phyloP scores from a whole-genome alignment of 345 rosid species.

The Fremontodendron californicum region DNA sequence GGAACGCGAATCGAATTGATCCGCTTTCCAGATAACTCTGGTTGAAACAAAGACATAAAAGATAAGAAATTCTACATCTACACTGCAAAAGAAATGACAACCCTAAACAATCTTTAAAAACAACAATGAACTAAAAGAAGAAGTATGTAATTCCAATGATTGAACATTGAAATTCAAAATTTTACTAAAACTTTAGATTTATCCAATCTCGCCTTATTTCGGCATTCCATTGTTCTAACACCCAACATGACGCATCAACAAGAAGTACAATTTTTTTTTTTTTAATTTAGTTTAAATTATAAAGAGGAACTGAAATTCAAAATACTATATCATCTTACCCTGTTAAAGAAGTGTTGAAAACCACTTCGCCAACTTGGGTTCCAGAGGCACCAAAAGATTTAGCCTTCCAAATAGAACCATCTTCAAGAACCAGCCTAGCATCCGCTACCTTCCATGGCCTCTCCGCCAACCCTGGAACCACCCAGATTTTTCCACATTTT shows the following conservation, averaged over 20 bases:
- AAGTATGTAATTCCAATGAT: not conserved
- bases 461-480: conserved; percentile 44
- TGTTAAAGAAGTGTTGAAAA: conserved; percentile 91
- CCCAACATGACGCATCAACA: not conserved
- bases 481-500: not conserved
- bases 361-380: conserved; percentile 92
- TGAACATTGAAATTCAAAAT: not conserved
- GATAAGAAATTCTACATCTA: not conserved
- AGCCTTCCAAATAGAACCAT: conserved; percentile 91
- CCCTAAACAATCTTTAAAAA: not conserved
- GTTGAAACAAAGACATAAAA: not conserved
- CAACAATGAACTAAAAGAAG: not conserved
- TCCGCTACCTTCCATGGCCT: conserved; percentile 82
- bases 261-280: not conserved
- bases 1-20: no score
- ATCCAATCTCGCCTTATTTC: not conserved
- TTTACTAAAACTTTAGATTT: not conserved
- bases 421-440: conserved; percentile 90
- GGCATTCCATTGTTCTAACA: not conserved
- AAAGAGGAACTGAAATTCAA: not conserved
- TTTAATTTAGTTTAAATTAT: not conserved
- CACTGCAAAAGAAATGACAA: not conserved
- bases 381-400: conserved; percentile 96
- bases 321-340: conserved; percentile 39
- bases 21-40: no score